Percentiles rank a stretch among this genome's conserved stretches.
Evolutionary conservation across 2,329 filamentous ascomycete genomes (phyloP).

Genomic region (Nannizziopsis arthrosporioides): DNA sequence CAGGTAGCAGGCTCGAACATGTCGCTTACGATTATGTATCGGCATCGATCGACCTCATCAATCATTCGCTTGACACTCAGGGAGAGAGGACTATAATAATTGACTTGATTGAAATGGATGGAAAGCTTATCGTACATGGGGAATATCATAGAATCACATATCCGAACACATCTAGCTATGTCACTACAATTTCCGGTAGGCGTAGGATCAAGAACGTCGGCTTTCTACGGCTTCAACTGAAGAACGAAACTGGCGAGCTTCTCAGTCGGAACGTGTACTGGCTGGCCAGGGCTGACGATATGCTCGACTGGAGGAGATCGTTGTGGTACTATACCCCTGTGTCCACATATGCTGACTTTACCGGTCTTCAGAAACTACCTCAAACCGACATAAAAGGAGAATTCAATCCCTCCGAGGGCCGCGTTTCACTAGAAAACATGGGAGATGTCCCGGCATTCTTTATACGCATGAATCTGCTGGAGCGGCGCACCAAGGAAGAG

Average conservation of each 20-base stretch:
- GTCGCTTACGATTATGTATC: conserved; percentile 42
- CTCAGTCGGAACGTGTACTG: conserved; percentile 52
- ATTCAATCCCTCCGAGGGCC: conserved; percentile 11
- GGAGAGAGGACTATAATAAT: conserved; percentile 37
- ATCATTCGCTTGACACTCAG: conserved; percentile 28
- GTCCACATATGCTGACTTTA: conserved; percentile 40
- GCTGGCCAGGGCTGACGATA: conserved; percentile 39
- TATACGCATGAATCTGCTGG: conserved; percentile 41
- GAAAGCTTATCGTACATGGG: conserved; percentile 32
- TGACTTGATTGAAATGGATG: conserved; percentile 41
- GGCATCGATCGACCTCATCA: conserved; percentile 30
- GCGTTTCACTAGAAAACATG: conserved; percentile 42
- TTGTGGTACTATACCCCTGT: conserved; percentile 51
- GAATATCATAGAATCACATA: conserved; percentile 27
- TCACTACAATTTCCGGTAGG: too few species aligned
- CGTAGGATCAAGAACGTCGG: too few species aligned
- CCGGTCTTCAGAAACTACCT: conserved; percentile 30
- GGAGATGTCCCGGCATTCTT: conserved; percentile 48
- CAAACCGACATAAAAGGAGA: conserved; percentile 27
- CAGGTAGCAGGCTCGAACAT: conserved; percentile 41
- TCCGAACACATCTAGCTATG: conserved; percentile 36
- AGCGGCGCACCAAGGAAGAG: conserved; percentile 24
- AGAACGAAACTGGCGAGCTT: conserved; percentile 22
- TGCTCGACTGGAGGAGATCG: conserved; percentile 45
- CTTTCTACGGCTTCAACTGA: not conserved